Conservation (phyloP, 352 stramenopile genomes). For the Blastocystis sp. region DNA sequence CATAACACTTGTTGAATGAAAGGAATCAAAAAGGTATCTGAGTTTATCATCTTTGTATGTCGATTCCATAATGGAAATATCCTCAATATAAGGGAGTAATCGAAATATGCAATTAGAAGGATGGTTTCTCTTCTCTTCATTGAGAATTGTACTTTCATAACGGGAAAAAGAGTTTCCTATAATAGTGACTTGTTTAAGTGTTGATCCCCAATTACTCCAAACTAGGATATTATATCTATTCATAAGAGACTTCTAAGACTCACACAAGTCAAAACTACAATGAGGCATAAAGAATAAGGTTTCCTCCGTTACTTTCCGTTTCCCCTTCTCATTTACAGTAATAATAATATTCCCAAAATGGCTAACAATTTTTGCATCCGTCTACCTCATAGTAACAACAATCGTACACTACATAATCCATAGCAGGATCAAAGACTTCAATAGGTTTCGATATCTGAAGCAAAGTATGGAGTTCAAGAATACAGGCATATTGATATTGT, state of each 20-base stretch:
- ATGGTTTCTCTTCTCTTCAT: not conserved
- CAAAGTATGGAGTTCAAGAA: not conserved
- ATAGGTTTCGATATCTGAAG: constrained; percentile 4
- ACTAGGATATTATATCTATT: not conserved
- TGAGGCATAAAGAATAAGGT: constrained; percentile 36
- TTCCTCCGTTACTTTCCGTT: not conserved
- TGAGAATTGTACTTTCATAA: constrained; percentile 4
- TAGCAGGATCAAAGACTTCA: constrained; percentile 16
- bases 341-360: not conserved
- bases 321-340: not conserved
- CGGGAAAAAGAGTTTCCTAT: constrained; percentile 3
- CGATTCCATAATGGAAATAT: not conserved
- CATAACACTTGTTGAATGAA: not conserved
- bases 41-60: not conserved
- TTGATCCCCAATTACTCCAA: constrained; percentile 26
- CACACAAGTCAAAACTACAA: constrained; percentile 22
- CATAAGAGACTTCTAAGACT: not conserved
- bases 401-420: not conserved
- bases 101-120: not conserved
- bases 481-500: constrained; percentile 21
- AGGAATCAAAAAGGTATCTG: not conserved
- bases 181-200: not conserved
- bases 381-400: not conserved
- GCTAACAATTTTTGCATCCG: not conserved
- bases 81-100: not conserved